Base-by-base conservation (phyloP, 1,139 yeast species). In the Pichia sp. region DNA sequence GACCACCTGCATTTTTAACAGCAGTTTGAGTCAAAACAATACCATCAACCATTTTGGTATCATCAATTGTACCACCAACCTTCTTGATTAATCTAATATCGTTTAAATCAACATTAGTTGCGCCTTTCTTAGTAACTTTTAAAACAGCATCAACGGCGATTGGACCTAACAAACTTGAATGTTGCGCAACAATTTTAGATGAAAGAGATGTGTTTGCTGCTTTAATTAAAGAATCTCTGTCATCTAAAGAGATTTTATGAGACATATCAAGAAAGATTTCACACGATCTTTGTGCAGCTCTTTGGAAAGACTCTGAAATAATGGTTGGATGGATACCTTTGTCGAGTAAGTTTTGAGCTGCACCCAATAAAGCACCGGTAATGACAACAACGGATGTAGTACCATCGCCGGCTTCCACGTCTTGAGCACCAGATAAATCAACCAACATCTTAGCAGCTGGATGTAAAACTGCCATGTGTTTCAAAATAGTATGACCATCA, bases 381-480 rank as follows among this genome's bases (percentile, higher is more conserved):
- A 92, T 74, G 52, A 92, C 92, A 34, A 95, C 98, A 36, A 92
- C 98, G 1, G 97, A 83, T 0, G 99, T 92, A 40, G 99, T 92
- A 56, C 99, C 99, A 65, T 92, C 99, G 50, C 99, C 99, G 23
- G 98, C 97, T 66, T 90, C 99, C 34, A 90, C 84, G 61, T 92
- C 98, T 68, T 92, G 98, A 1, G 98, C 97, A 43, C 92, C 96
- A 54, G 96, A 85, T 27, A 94, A 88, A 65, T 94, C 98, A 44
- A 92, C 98, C 59, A 92, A 77, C 97, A 94, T 92, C 63, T 90
- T 83, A 3, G 98, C 98, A 2, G 97, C 99, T 3, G 99, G 98
- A 66, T 89, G 98, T 60, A 94, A 76, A 40, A 94, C 95, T 11
- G 97, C 97, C 94, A 94, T 92, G 65, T 94, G 97, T 63, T 88